phyloP scores from a whole-genome alignment of 1,284 basidiomycete species.

The Naganishia albida region DNA sequence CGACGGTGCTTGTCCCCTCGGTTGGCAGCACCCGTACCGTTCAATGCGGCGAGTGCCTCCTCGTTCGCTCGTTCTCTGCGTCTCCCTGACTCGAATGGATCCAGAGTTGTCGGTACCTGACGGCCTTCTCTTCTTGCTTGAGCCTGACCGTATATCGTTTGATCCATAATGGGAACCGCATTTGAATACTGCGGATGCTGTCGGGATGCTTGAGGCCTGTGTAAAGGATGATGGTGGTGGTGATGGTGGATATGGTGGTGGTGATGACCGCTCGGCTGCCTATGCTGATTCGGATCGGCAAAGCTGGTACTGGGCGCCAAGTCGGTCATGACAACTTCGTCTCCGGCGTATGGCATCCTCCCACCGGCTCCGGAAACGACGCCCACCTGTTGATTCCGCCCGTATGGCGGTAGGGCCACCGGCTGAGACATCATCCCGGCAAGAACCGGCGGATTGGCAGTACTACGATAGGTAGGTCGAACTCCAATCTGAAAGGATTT shows the following conservation, averaged over 20 bases:
- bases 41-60: neutral
- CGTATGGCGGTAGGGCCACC: constrained; percentile 5
- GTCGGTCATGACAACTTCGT: constrained; percentile 17
- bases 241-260: constrained; percentile 36
- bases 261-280: constrained; percentile 29
- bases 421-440: constrained; percentile 13
- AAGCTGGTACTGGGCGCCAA: neutral
- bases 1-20: constrained; percentile 26
- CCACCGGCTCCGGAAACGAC: neutral
- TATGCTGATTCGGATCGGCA: constrained; percentile 17
- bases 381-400: constrained; percentile 10
- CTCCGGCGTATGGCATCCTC: constrained; percentile 9
- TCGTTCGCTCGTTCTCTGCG: constrained; percentile 13
- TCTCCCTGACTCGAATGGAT: constrained; percentile 30
- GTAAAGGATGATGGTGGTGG: constrained; percentile 31
- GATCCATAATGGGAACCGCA: constrained; percentile 26
- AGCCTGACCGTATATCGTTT: constrained; percentile 29
- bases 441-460: constrained; percentile 6
- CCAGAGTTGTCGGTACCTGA: constrained; percentile 31
- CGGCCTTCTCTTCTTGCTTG: constrained; percentile 32
- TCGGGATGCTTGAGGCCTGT: constrained; percentile 6
- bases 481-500: neutral
- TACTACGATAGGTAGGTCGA: constrained; percentile 7
- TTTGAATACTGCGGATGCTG: constrained; percentile 25
- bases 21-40: neutral